Conservation (phyloP, 2,329 filamentous ascomycete genomes). For the Fusarium lateritium region DNA sequence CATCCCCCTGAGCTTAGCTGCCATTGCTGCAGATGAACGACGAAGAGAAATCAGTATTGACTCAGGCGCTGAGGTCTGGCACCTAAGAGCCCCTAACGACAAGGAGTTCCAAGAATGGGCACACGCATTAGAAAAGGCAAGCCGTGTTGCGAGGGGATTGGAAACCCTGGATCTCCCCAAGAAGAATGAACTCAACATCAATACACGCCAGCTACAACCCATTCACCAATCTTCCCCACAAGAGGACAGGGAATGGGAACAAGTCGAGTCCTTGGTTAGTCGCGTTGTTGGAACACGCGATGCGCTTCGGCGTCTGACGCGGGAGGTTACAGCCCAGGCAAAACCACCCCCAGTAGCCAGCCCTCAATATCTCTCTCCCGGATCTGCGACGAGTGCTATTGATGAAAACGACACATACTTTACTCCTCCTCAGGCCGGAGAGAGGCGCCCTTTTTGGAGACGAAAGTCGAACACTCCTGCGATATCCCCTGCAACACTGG, state of each 20-base stretch:
- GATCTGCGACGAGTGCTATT: slow-evolving; percentile 57
- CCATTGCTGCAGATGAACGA: slow-evolving; percentile 89
- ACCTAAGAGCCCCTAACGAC: slow-evolving; percentile 84
- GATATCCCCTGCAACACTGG: slow-evolving; percentile 58
- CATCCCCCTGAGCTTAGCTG: slow-evolving; percentile 91
- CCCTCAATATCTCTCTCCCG: slow-evolving; percentile 59
- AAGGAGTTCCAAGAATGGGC: slow-evolving; percentile 93
- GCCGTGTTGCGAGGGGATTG: slow-evolving; percentile 72
- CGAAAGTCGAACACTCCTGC: slow-evolving; percentile 78
- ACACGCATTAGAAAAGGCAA: slow-evolving; percentile 85
- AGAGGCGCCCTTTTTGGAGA: slow-evolving; percentile 89
- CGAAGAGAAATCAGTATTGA: slow-evolving; percentile 95
- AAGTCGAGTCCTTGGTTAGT: slow-evolving; percentile 87
- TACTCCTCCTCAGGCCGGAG: slow-evolving; percentile 46
- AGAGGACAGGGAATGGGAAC: slow-evolving; percentile 88
- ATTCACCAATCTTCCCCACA: slow-evolving; percentile 58
- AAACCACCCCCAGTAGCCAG: slow-evolving; percentile 45
- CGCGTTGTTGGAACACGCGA: slow-evolving; percentile 90
- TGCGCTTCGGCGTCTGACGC: slow-evolving; percentile 87
- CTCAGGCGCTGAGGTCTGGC: slow-evolving; percentile 97
- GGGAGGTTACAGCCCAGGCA: slow-evolving; percentile 78
- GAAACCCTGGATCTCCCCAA: slow-evolving; percentile 55
- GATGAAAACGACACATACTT: slow-evolving; percentile 74
- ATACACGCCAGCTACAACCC: slow-evolving; percentile 46
- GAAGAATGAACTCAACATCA: slow-evolving; percentile 49